Evolutionary conservation across 2,329 filamentous ascomycete species (phyloP).

Genomic region (Hypoxylon rubiginosum): DNA sequence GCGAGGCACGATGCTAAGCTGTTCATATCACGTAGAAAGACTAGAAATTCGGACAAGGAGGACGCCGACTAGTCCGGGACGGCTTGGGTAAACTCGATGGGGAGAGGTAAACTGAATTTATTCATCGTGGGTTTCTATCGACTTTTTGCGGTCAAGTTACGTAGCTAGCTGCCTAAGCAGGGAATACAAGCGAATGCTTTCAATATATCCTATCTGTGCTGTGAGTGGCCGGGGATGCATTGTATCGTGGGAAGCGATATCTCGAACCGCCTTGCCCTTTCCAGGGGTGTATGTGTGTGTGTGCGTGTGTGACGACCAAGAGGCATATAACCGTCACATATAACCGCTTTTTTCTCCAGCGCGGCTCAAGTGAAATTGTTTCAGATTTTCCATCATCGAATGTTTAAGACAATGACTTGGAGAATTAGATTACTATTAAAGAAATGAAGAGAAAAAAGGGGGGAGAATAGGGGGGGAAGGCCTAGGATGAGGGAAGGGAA

Average conservation of each 20-base stretch:
- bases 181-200: conserved; percentile 14
- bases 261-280: conserved; percentile 12
- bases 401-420: conserved; percentile 26
- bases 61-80: conserved; percentile 1
- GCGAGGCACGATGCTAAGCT: background rate
- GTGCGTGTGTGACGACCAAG: conserved; percentile 7
- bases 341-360: conserved; percentile 39
- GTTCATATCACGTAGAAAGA: background rate
- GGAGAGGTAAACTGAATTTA: background rate
- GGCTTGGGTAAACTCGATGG: conserved; percentile 28
- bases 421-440: background rate
- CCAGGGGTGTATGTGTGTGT: conserved; percentile 20
- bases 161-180: background rate
- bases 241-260: conserved; percentile 16
- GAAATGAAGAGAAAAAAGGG: background rate
- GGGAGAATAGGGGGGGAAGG: background rate
- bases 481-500: background rate
- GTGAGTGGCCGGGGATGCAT: conserved; percentile 25
- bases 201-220: conserved; percentile 23
- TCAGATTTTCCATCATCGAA: conserved; percentile 39
- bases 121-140: conserved; percentile 5
- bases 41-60: background rate
- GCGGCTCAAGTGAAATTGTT: conserved; percentile 44
- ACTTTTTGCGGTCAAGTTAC: conserved; percentile 13
- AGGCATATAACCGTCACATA: conserved; percentile 43